These are phyloP conservation scores for Taphrina wiesneri DNA, from an alignment of 1,139 yeast genomes.

Conservation along the genomic window DNA sequence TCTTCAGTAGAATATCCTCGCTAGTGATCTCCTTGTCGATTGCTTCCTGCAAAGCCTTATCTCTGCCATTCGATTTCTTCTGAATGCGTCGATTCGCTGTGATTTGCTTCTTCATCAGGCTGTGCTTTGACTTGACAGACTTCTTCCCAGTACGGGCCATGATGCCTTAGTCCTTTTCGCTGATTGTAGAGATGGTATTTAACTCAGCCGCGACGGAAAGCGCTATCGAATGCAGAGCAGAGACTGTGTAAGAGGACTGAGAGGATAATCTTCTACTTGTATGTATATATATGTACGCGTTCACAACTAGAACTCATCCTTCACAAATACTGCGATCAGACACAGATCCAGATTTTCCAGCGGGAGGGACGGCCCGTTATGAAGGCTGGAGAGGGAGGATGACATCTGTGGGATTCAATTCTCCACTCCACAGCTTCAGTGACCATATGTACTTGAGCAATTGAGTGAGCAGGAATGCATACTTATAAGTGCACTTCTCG, in stretches of 20 bases:
- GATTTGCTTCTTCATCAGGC: slow-evolving; percentile 26
- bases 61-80: slow-evolving; percentile 22
- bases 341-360: not conserved
- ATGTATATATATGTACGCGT: too few species aligned
- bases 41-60: slow-evolving; percentile 12
- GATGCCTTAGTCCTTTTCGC: not conserved
- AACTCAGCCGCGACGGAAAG: too few species aligned
- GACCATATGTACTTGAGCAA: not conserved
- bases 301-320: not conserved
- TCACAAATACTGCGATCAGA: not conserved
- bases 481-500: too few species aligned
- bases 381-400: too few species aligned
- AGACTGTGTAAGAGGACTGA: too few species aligned
- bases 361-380: not conserved
- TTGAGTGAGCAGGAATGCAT: too few species aligned
- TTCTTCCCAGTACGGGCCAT: slow-evolving; percentile 32
- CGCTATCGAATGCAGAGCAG: too few species aligned
- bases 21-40: slow-evolving; percentile 30
- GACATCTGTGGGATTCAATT: not conserved
- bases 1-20: slow-evolving; percentile 12
- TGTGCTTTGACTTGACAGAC: slow-evolving; percentile 26
- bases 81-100: slow-evolving; percentile 21
- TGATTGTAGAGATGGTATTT: too few species aligned
- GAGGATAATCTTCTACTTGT: too few species aligned
- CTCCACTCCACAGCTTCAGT: not conserved